Conservation (phyloP, 2,329 filamentous ascomycete genomes). For the Clonostachys byssicola region DNA sequence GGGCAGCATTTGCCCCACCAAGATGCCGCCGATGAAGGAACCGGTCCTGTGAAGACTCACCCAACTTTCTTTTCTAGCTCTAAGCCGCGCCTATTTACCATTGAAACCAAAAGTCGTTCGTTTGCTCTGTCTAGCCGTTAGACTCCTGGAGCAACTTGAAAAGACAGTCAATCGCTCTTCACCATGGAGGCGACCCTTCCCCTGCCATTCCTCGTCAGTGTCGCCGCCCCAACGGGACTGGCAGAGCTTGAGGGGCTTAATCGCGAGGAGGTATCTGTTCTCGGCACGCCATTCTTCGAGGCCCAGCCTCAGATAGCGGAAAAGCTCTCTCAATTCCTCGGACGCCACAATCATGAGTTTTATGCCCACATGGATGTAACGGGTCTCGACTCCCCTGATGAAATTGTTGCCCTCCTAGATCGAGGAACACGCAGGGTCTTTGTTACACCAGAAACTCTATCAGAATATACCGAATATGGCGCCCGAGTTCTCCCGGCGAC, state of each 20-base stretch:
- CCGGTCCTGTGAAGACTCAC: not conserved
- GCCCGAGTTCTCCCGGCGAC: slow-evolving; percentile 51
- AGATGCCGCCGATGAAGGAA: slow-evolving; percentile 5
- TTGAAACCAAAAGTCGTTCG: not conserved
- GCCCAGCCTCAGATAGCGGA: slow-evolving; percentile 43
- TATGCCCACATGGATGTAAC: slow-evolving; percentile 76
- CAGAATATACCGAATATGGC: slow-evolving; percentile 50
- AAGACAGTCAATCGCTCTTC: not conserved
- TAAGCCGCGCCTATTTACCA: slow-evolving; percentile 1
- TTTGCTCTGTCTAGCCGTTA: not conserved
- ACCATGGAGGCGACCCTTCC: slow-evolving; percentile 61
- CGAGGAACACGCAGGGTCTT: slow-evolving; percentile 82
- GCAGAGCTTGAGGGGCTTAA: slow-evolving; percentile 47
- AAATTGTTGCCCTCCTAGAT: slow-evolving; percentile 78
- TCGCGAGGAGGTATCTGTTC: slow-evolving; percentile 51
- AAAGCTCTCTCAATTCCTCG: slow-evolving; percentile 41
- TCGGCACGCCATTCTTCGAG: slow-evolving; percentile 56
- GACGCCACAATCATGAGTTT: slow-evolving; percentile 44
- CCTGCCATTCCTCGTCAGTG: slow-evolving; percentile 57
- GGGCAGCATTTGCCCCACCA: slow-evolving; percentile 3
- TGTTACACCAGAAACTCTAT: slow-evolving; percentile 66
- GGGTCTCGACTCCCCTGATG: slow-evolving; percentile 61
- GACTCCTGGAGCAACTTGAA: not conserved
- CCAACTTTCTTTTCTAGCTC: not conserved
- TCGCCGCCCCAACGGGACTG: slow-evolving; percentile 45